Conservation (phyloP, 257 asterid genomes). For the Solanum phureja region DNA sequence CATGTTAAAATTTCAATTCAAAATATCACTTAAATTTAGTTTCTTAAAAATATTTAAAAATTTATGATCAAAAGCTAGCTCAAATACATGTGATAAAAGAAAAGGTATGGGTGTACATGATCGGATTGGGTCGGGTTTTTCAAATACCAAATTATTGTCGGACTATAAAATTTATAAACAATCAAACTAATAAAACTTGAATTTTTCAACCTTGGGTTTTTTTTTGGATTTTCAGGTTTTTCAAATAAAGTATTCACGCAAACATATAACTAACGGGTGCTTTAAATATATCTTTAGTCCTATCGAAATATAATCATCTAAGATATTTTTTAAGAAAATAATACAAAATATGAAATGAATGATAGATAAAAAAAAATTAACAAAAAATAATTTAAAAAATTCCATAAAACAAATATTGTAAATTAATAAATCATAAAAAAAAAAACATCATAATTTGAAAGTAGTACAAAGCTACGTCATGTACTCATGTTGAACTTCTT, state of each 20-base stretch:
- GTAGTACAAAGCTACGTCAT: not conserved
- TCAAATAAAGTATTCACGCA: not conserved
- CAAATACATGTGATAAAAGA: not conserved
- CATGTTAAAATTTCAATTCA: not conserved
- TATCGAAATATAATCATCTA: no score
- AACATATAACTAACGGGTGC: not conserved
- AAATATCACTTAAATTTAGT: no score
- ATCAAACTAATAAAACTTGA: no score
- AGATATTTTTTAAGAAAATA: not conserved
- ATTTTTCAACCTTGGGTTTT: not conserved
- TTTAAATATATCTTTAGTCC: not conserved
- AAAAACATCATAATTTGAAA: no score
- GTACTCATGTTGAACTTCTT: no score
- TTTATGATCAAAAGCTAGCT: not conserved
- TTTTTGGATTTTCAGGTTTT: no score
- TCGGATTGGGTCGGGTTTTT: fast-evolving
- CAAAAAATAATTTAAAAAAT: not conserved
- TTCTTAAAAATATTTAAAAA: not conserved
- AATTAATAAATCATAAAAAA: not conserved
- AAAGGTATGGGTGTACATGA: not conserved
- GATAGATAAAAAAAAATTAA: no score
- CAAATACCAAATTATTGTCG: not conserved
- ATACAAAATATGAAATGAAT: no score
- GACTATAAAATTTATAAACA: no score
- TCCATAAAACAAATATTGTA: no score